These are phyloP conservation scores for Acrodontium crateriforme DNA, from an alignment of 2,329 filamentous ascomycete species.

Conservation along the genomic window DNA sequence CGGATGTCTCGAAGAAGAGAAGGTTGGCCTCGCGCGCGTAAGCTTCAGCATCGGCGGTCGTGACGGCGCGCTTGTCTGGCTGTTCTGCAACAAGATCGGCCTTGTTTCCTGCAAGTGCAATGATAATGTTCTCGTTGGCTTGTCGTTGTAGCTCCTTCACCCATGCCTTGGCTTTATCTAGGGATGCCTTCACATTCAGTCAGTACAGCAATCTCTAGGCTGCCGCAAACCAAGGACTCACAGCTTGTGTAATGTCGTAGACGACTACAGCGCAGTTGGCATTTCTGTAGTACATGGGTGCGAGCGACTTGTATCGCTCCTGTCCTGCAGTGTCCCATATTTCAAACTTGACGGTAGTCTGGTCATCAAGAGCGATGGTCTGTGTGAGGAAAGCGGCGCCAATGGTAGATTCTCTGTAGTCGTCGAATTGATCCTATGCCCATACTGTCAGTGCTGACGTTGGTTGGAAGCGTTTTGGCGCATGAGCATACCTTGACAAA, in stretches of 20 bases:
- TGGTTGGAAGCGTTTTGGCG: constrained; percentile 2
- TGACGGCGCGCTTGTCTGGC: constrained; percentile 88
- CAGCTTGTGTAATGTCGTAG: constrained; percentile 98
- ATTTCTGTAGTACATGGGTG: constrained; percentile 99
- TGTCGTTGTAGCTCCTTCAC: constrained; percentile 97
- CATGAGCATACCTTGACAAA: constrained; percentile 72
- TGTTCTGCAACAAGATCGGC: constrained; percentile 87
- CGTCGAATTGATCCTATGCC: constrained; percentile 89
- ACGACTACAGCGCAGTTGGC: constrained; percentile 98
- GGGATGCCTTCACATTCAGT: constrained; percentile 53
- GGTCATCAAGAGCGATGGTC: constrained; percentile 95
- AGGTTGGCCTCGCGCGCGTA: constrained; percentile 89
- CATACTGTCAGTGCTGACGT: constrained; percentile 1
- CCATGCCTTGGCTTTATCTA: constrained; percentile 99
- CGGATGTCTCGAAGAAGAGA: constrained; percentile 96
- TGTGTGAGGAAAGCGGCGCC: constrained; percentile 97
- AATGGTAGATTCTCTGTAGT: constrained; percentile 94
- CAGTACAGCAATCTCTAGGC: too few species aligned
- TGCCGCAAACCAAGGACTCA: too few species aligned
- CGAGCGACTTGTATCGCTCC: constrained; percentile 96
- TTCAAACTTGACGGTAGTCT: constrained; percentile 98
- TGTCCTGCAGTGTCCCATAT: constrained; percentile 99
- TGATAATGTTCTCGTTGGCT: constrained; percentile 99
- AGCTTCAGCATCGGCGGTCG: constrained; percentile 79
- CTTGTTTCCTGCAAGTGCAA: constrained; percentile 95